Conservation (phyloP, 768 basidiomycete genomes). For the Coprinopsis sp. region DNA sequence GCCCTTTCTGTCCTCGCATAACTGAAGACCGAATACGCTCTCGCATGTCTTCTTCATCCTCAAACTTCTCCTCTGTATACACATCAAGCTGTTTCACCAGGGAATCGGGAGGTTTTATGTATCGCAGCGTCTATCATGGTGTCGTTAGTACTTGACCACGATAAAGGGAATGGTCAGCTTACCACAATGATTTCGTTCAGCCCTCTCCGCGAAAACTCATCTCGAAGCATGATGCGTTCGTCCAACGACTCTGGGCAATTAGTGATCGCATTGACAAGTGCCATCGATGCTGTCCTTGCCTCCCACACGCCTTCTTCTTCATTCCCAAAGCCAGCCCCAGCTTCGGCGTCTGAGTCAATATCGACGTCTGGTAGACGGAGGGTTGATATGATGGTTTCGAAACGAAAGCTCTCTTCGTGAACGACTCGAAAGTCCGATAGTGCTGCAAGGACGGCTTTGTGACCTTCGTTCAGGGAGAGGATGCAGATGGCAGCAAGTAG, state of each 20-base stretch:
- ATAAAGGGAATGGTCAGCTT: slow-evolving; percentile 34
- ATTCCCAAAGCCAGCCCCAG: slow-evolving; percentile 31
- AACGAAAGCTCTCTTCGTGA: slow-evolving; percentile 72
- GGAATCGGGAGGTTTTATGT: slow-evolving; percentile 64
- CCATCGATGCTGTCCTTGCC: slow-evolving; percentile 69
- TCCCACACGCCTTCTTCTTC: slow-evolving; percentile 80
- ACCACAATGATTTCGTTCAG: slow-evolving; percentile 83
- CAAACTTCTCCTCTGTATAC: slow-evolving; percentile 84
- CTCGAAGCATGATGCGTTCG: slow-evolving; percentile 71
- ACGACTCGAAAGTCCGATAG: slow-evolving; percentile 75
- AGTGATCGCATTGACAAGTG: slow-evolving; percentile 73
- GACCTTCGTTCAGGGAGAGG: slow-evolving; percentile 64
- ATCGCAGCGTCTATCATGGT: slow-evolving; percentile 58
- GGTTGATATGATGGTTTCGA: slow-evolving; percentile 66
- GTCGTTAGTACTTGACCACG: neutral
- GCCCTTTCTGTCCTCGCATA: slow-evolving; percentile 20
- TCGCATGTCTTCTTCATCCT: slow-evolving; percentile 83
- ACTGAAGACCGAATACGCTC: slow-evolving; percentile 48
- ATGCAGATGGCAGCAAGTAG: slow-evolving; percentile 82
- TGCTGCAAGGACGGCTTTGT: slow-evolving; percentile 69
- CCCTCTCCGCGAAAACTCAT: slow-evolving; percentile 79
- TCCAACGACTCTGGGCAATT: slow-evolving; percentile 75
- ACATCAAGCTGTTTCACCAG: slow-evolving; percentile 77
- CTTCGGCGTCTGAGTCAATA: slow-evolving; percentile 28
- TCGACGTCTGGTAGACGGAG: slow-evolving; percentile 49